phyloP scores from a whole-genome alignment of 179 eudicot genomes.

The Nepenthes alata region DNA sequence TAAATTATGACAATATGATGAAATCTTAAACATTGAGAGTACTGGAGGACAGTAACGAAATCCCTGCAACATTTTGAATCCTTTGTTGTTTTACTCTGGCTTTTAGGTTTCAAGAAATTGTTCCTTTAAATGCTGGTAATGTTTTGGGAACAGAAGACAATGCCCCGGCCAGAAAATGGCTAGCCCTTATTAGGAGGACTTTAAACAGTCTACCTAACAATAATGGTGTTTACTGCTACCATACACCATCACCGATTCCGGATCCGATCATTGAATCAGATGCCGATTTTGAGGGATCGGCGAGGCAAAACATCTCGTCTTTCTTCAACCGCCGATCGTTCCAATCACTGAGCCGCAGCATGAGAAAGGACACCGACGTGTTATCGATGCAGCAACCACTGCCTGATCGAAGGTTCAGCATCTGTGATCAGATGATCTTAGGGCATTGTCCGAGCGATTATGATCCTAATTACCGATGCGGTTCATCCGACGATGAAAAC shows the following conservation, averaged over 20 bases:
- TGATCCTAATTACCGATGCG: slow-evolving; percentile 43
- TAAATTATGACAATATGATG: too few relatives aligned
- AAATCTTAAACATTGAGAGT: too few relatives aligned
- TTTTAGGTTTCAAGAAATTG: slow-evolving; percentile 34
- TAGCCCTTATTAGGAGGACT: slow-evolving; percentile 25
- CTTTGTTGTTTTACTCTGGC: background rate
- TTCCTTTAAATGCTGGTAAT: slow-evolving; percentile 43
- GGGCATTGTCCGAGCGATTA: slow-evolving; percentile 45
- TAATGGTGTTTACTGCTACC: slow-evolving; percentile 24
- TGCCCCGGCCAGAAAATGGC: slow-evolving; percentile 35
- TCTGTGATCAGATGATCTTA: slow-evolving; percentile 53
- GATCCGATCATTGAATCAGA: slow-evolving; percentile 66
- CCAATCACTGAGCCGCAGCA: slow-evolving; percentile 65
- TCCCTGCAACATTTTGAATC: background rate
- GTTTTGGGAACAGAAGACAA: slow-evolving; percentile 41
- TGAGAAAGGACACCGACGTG: slow-evolving; percentile 47
- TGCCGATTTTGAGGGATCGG: slow-evolving; percentile 64
- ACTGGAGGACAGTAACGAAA: too few relatives aligned
- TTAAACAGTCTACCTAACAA: slow-evolving; percentile 26
- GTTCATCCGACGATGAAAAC: slow-evolving; percentile 68
- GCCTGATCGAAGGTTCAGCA: slow-evolving; percentile 69
- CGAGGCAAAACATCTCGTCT: slow-evolving; percentile 36
- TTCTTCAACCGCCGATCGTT: slow-evolving; percentile 63
- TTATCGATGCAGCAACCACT: slow-evolving; percentile 28
- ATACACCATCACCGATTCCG: slow-evolving; percentile 85